phyloP scores from a whole-genome alignment of 2,329 filamentous ascomycete genomes.

The Pochonia chlamydosporia region DNA sequence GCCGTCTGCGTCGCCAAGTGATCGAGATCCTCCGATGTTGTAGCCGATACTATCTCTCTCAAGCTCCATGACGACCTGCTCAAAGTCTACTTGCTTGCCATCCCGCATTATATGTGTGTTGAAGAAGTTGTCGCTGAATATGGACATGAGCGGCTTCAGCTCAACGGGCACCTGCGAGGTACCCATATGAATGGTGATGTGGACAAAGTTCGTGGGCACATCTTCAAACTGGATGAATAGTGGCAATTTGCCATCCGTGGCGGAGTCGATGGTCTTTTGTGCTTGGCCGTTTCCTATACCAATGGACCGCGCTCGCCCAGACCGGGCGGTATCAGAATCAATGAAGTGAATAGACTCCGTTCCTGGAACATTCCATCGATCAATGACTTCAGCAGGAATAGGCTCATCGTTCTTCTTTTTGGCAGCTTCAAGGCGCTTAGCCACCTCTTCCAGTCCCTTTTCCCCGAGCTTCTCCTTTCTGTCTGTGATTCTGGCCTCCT shows the following conservation, averaged over 20 bases:
- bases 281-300: constrained; percentile 63
- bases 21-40: constrained; percentile 60
- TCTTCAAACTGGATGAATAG: constrained; percentile 97
- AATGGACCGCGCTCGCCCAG: constrained; percentile 68
- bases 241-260: constrained; percentile 55
- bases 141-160: constrained; percentile 73
- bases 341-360: constrained; percentile 95
- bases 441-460: constrained; percentile 72
- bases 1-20: constrained; percentile 74
- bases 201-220: constrained; percentile 87
- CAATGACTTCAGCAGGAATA: constrained; percentile 77
- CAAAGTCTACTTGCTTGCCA: constrained; percentile 75
- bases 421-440: constrained; percentile 70
- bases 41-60: constrained; percentile 91
- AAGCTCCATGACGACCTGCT: constrained; percentile 84
- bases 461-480: constrained; percentile 74
- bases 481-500: constrained; percentile 70
- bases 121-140: constrained; percentile 93
- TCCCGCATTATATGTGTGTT: constrained; percentile 77
- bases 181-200: constrained; percentile 74
- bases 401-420: constrained; percentile 84
- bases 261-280: constrained; percentile 70
- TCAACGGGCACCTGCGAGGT: constrained; percentile 73
- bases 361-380: constrained; percentile 73
- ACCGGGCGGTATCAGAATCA: constrained; percentile 75